Base-by-base conservation (phyloP, 352 stramenopile species). In the Phytophthora agathidicida region DNA sequence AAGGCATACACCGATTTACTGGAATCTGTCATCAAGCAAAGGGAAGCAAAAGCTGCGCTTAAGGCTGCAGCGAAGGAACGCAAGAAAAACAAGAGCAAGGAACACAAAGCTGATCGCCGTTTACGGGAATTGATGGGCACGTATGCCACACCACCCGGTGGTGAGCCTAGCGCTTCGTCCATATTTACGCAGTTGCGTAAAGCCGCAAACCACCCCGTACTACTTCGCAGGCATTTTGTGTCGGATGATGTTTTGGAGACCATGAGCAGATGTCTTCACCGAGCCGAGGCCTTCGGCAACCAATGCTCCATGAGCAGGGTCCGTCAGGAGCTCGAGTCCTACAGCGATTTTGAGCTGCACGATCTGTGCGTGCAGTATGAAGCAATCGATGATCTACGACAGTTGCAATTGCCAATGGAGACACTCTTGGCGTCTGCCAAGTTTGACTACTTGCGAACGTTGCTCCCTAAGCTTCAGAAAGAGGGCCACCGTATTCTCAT, bases 171-270 rank as follows among this genome's bases (percentile, higher is more conserved):
- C 41, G 72, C 89, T 31, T 61, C 59, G 0, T 65, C 74, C 11
- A 98, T 91, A 27, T 99, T 99, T 74, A 98, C 96, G 9, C 83
- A 98, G 54, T 76, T 99, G 30, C 85, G 97, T 8, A 99, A 99
- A 69, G 96, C 93, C 2, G 96, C 97, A 0, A 99, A 99, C 66
- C 97, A 99, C 63, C 94, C 97, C 5, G 77, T 99, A 24, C 71
- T 99, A 17, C 70, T 99, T 22, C 85, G 94, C 6, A 72, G 93
- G 51, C 66, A 94, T 77, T 86, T 88, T 69, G 55, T 90, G 49
- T 71, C 71, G 14, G 74, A 90, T 16, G 72, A 87, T 19, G 85
- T 88, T 23, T 71, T 98, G 35, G 60, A 91, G 19, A 84, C 85
- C 19, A 84, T 99, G 54, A 88, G 79, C 9, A 72, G 73, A 26